Evolutionary conservation across 1,284 basidiomycete species (phyloP), one percentile per base, ranked within the genome.

Genomic region (Ceratobasidium sp.): DNA sequence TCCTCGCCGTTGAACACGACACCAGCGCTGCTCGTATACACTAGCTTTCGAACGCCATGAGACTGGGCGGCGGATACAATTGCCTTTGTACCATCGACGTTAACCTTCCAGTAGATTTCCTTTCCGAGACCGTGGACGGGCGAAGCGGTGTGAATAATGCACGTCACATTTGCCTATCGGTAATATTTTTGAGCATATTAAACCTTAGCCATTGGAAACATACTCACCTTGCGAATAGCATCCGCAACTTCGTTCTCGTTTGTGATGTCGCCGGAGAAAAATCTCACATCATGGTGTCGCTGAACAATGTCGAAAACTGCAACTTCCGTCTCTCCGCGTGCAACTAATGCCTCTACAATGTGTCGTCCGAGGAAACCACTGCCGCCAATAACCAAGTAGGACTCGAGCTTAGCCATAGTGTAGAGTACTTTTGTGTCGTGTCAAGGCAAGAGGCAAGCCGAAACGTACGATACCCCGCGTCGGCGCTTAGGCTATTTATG

Each of bases 101-200:
- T 99, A 81, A 99, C 97, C 83, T 93, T 94, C 85, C 91, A 92
- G 86, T 95, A 98, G 23, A 99, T 84, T 1, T 91, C 90, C 2
- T 89, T 78, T 86, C 91, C 82, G 28, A 93, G 85, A 33, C 91
- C 92, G 67, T 92, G 91, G 8, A 91, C 90, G 3, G 97, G 97
- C 5, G 97, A 98, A 23, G 97, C 97, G 10, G 97, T 99, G 84
- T 99, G 97, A 80, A 99, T 96, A 78, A 99, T 93, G 80, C 93
- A 93, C 1, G 93, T 95, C 49, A 94, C 88, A 64, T 90, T 90
- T 79, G 91, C 92, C 93, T 96, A 80, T 5, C 23, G 17, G 11
- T 33, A 15, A 33, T n/a, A 23, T 0, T 13, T 47, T 33, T 68
- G 20, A 68, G 67, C 66, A 15, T 2, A 26, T 23, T 35, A 15